Evolutionary conservation across 2,329 filamentous ascomycete genomes (phyloP), one percentile per base, ranked within the genome.

Genomic region (Cladosporium halotolerans): DNA sequence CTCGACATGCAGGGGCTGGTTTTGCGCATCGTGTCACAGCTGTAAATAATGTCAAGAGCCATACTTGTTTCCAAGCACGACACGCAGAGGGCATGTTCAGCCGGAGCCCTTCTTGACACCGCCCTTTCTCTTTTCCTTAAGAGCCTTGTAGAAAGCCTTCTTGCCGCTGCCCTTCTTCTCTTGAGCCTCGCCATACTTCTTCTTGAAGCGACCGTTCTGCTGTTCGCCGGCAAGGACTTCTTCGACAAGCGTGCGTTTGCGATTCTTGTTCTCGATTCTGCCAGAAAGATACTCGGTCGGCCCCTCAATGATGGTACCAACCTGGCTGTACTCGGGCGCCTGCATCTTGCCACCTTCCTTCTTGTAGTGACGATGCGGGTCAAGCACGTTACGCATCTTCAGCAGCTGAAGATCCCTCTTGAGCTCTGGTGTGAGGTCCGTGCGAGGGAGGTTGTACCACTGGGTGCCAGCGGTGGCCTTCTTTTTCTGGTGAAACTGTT

Each of bases 391-490:
- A 69, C 93, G 84, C 86, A 96, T 92, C 60, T 89, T 85, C 55
- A 99, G 76, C 9, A 97, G 76, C 70, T 96, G 90, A 47, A 96
- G 77, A 67, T 99, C 92, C 61, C 89, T 81, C 72, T 91, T 95
- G 57, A 96, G 77, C 65, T 95, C 84, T 8, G 89, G 82, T 0
- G 90, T 96, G 47, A 96, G 72, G 47, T 88, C 78, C 23, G 92
- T 96, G 63, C 84, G 84, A 5, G 91, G 91, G 51, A 99, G 77
- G 63, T 95, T 81, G 73, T 86, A 97, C 92, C 92, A 97, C 54
- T 87, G 77, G 13, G 83, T 72, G 42, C 92, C 93, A 47, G 91
- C 87, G 57, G 85, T 87, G 54, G 79, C 75, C 68, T 80, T 82
- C 63, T 80, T 80, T 57, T 75, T 72, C 77, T 80, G 60, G 60